Base-by-base conservation (phyloP, 2,329 filamentous ascomycete species). In the Elsinoe necatrix region DNA sequence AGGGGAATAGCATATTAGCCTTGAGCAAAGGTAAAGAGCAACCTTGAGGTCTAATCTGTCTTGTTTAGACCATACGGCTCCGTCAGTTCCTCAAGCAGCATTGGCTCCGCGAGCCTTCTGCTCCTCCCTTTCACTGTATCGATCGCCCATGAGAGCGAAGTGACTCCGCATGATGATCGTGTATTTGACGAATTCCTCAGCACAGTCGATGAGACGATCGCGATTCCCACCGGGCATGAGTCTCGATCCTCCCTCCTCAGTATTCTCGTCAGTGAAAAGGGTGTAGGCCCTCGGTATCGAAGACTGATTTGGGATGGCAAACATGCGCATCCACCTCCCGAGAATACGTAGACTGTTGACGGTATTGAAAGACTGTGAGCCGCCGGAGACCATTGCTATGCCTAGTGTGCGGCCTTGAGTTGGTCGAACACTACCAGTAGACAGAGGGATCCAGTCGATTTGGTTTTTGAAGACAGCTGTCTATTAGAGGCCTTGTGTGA, bases 291-390 rank as follows among this genome's bases (percentile, higher is more conserved):
- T 78, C 0, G 83, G 83, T 1, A 86, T 74, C 0, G 79, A 83
- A 21, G 77, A 80, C 66, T 86, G 83, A 64, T 86, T 86, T 0
- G 82, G 80, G 23, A 85, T 84, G 0, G 77, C 72, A 61, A 84
- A 85, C 81, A 85, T 85, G 39, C 82, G 76, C 82, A 85, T 85
- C 83, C 83, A 86, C 0, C 83, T 76, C 0, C 83, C 83, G 0
- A 86, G 73, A 9, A 86, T 77, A 0, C 83, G 76, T n/a, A 86
- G 71, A 0, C 77, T 77, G 63, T 86, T 86, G 7, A 86, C 81
- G 0, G 81, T 78, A 62, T 87, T 86, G 71, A 86, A 86, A 0
- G 77, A 81, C 65, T 86, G 83, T 0, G 79, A 83, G 0, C 83
- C 83, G 14, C 83, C 83, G 54, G 73, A 80, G 0, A 86, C 81